These are phyloP conservation scores for Aspergillus terreus DNA, from an alignment of 2,329 filamentous ascomycete species.

Conservation along the genomic window DNA sequence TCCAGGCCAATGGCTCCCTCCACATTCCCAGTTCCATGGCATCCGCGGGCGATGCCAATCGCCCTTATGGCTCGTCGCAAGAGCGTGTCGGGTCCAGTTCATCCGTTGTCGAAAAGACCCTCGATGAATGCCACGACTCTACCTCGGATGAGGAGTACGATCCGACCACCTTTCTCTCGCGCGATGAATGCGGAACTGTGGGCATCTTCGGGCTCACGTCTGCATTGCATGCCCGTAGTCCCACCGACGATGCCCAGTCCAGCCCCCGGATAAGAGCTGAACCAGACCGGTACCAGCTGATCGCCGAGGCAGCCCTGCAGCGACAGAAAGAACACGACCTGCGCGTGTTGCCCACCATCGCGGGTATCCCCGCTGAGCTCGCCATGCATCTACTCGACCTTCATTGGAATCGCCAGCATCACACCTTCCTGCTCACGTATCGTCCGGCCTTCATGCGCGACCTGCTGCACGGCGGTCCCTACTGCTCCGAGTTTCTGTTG, in stretches of 20 bases:
- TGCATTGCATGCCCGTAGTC: conserved; percentile 2
- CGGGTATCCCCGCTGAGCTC: conserved; percentile 34
- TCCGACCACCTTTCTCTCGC: conserved; percentile 5
- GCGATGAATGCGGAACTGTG: conserved; percentile 4
- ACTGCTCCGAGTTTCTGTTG: conserved; percentile 51
- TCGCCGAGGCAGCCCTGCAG: neutral
- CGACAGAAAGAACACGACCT: conserved; percentile 2
- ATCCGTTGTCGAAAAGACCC: neutral
- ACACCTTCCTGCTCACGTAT: conserved; percentile 49
- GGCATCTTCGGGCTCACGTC: conserved; percentile 6
- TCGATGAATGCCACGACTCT: neutral
- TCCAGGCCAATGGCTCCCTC: neutral
- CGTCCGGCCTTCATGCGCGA: conserved; percentile 52
- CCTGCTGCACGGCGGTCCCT: conserved; percentile 43
- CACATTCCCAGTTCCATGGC: neutral
- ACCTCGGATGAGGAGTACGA: conserved; percentile 5
- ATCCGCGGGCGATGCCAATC: neutral
- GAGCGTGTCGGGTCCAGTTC: neutral
- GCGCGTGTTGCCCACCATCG: neutral
- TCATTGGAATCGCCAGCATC: conserved; percentile 54
- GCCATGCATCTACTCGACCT: conserved; percentile 51
- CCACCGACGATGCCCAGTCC: neutral
- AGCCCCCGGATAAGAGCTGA: neutral
- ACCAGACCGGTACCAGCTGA: conserved; percentile 3
- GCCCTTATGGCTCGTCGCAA: neutral